These are phyloP conservation scores for Benincasa hispida DNA, from an alignment of 306 rosid species.

Conservation along the genomic window DNA sequence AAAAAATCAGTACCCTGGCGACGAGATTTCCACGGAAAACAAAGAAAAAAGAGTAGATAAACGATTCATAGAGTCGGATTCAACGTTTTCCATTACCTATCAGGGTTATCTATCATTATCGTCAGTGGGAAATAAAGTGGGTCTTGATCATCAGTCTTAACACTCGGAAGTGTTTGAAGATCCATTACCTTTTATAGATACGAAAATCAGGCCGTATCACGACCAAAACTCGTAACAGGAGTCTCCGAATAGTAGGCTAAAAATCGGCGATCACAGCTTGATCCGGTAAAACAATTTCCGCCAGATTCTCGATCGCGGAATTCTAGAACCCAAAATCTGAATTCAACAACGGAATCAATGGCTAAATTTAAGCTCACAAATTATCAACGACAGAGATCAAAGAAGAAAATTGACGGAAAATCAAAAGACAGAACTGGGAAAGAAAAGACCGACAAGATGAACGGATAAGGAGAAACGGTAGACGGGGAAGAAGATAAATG, in stretches of 20 bases:
- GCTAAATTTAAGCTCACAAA: background rate
- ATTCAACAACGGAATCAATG: conserved; percentile 2
- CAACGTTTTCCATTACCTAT: background rate
- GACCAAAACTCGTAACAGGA: background rate
- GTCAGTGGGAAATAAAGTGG: background rate
- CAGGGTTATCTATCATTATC: background rate
- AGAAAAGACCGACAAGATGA: conserved; percentile 2
- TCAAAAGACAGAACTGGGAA: background rate
- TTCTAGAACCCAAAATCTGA: background rate
- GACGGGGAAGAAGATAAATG: conserved; percentile 32
- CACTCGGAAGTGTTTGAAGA: background rate
- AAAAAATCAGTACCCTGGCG: background rate
- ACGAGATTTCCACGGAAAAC: background rate
- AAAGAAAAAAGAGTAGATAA: background rate
- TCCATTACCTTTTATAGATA: conserved; percentile 3
- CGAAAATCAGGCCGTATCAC: conserved; percentile 1
- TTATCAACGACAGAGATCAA: background rate
- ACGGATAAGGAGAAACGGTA: conserved; percentile 11
- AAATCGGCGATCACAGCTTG: background rate
- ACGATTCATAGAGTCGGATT: background rate
- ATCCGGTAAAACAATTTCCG: background rate
- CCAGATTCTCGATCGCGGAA: conserved; percentile 1
- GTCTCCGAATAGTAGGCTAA: background rate
- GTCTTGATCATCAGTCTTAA: background rate
- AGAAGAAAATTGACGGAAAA: background rate